These are phyloP conservation scores for Lentinula edodes DNA, from an alignment of 768 basidiomycete species.

Conservation along the genomic window DNA sequence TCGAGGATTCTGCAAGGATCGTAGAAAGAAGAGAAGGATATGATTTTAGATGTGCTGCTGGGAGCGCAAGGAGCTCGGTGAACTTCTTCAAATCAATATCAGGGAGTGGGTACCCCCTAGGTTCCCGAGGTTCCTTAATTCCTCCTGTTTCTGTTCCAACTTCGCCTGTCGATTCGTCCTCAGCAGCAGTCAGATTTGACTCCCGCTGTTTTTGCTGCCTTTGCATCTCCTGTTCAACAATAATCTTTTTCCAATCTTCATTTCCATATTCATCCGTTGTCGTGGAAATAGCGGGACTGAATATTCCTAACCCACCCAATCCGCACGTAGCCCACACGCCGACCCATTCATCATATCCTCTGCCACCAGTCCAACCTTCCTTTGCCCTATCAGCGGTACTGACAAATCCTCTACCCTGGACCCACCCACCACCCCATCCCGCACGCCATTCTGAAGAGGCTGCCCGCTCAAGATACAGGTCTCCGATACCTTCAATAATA, in stretches of 20 bases:
- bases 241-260: constrained; percentile 1
- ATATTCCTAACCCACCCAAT: not conserved
- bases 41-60: constrained; percentile 76
- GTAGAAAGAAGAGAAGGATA: constrained; percentile 51
- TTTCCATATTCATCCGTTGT: not conserved
- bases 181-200: constrained; percentile 41
- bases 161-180: constrained; percentile 83
- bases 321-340: not conserved
- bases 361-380: not conserved
- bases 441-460: constrained; percentile 62
- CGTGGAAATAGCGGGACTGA: not conserved
- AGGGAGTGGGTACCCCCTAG: constrained; percentile 12
- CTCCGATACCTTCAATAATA: constrained; percentile 80
- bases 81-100: constrained; percentile 68
- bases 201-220: not conserved
- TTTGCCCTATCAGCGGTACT: not conserved
- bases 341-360: constrained; percentile 1
- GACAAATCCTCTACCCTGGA: not conserved
- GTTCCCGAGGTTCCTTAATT: constrained; percentile 80
- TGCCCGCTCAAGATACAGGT: constrained; percentile 82
- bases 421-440: not conserved
- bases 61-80: constrained; percentile 48
- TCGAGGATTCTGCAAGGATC: not conserved
- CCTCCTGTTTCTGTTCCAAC: constrained; percentile 69
- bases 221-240: not conserved